Evolutionary conservation across 2,329 filamentous ascomycete species (phyloP).

Genomic region (Talaromyces sp.): DNA sequence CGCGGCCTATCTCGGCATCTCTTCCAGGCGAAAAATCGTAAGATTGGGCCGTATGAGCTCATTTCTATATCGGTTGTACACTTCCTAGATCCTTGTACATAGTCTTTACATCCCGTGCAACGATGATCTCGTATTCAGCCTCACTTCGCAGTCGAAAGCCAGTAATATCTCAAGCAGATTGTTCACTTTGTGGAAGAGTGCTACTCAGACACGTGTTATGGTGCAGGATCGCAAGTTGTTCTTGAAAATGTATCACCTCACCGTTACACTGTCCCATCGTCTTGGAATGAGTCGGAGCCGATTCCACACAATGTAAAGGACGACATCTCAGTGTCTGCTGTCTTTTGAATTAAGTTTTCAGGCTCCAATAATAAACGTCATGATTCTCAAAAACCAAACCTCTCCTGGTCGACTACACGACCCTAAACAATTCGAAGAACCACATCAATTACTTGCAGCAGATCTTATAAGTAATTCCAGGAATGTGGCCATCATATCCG

Average conservation of each 20-base stretch:
- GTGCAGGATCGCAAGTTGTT: not conserved
- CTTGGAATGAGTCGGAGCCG: not conserved
- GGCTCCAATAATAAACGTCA: too few species aligned
- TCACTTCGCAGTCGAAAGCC: not conserved
- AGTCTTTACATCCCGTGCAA: not conserved
- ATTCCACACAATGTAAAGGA: too few species aligned
- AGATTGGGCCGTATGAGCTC: not conserved
- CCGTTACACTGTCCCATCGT: not conserved
- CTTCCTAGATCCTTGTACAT: not conserved
- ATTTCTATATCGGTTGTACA: not conserved
- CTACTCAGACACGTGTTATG: not conserved
- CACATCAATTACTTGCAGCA: not conserved
- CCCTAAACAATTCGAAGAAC: not conserved
- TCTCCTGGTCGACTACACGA: not conserved
- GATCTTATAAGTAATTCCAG: not conserved
- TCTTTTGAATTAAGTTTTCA: not conserved
- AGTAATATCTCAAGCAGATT: not conserved
- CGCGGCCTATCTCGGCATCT: not conserved
- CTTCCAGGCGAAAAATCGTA: not conserved
- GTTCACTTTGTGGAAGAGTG: not conserved
- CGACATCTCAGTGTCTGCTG: too few species aligned
- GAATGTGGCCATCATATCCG: constrained; percentile 4
- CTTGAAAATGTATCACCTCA: not conserved
- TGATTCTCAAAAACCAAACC: not conserved
- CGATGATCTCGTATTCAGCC: constrained; percentile 1